A percentile compares a stretch with the other conserved stretches of the same genome.
phyloP scores from a whole-genome alignment of 2,329 filamentous ascomycete genomes.

The Cercospora canescens region DNA sequence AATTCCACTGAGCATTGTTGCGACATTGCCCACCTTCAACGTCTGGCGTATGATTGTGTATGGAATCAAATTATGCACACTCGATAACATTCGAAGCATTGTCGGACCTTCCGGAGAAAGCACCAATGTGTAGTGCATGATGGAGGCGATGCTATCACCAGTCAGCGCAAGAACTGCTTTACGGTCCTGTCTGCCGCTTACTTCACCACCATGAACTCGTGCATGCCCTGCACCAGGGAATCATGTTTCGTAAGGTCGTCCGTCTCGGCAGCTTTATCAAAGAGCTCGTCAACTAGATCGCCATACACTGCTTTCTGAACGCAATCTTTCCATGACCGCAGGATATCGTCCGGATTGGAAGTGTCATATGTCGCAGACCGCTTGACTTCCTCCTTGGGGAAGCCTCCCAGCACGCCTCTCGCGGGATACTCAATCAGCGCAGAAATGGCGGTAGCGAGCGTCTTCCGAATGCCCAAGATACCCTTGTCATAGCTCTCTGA shows the following conservation, averaged over 20 bases:
- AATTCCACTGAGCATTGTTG: slow-evolving; percentile 78
- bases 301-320: slow-evolving; percentile 69
- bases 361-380: slow-evolving; percentile 55
- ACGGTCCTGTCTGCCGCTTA: slow-evolving; percentile 42
- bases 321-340: slow-evolving; percentile 66
- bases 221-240: slow-evolving; percentile 61
- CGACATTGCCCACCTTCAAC: slow-evolving; percentile 73
- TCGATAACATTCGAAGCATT: slow-evolving; percentile 69
- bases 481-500: slow-evolving; percentile 84
- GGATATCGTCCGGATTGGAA: slow-evolving; percentile 60
- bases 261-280: slow-evolving; percentile 60
- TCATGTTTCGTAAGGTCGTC: slow-evolving; percentile 65
- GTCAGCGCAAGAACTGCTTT: neutral
- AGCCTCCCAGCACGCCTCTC: slow-evolving; percentile 65
- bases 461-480: slow-evolving; percentile 71
- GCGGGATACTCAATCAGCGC: slow-evolving; percentile 69
- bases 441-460: slow-evolving; percentile 69
- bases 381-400: slow-evolving; percentile 43
- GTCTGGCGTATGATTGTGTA: slow-evolving; percentile 73
- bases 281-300: slow-evolving; percentile 64
- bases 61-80: slow-evolving; percentile 68
- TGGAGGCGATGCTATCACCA: slow-evolving; percentile 62
- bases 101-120: slow-evolving; percentile 75
- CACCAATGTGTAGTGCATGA: slow-evolving; percentile 72
- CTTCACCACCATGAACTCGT: slow-evolving; percentile 71